Evolutionary conservation across 768 basidiomycete genomes (phyloP), one percentile per base, ranked within the genome.

Genomic region (Mycena epipterygia): DNA sequence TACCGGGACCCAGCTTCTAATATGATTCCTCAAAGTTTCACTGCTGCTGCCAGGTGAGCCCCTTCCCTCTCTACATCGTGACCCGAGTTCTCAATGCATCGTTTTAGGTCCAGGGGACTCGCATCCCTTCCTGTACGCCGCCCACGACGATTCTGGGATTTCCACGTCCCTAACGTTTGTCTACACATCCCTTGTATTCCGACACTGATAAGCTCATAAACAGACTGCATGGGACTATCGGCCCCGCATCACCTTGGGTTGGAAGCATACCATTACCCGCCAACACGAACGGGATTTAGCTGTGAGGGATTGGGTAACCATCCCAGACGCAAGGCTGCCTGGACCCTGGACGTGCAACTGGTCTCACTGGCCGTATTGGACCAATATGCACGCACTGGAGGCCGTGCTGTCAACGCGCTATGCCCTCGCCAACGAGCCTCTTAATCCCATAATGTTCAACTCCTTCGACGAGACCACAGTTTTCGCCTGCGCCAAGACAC

Each of bases 131-230:
- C 62, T n/a, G 29, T 32, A 17, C 62, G 62, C 21, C 49, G 48
- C 19, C 62, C 62, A 19, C 62, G 62, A 35, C 49, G 49, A 13
- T 52, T 63, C 39, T 63, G 62, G 62, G 62, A 63, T 42, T 63
- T 53, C 8, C 62, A 63, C 29, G 49, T 63, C 27, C 62, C 62
- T 16, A 39, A 63, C 39, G 62, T 58, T 19, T 6, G 44, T 35
- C 41, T 44, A 3, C 17, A 27, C 41, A 25, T 59, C 9, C 17
- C 33, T 13, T 11, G 21, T 19, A 17, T 29, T 29, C 2, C 29
- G n/a, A 39, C n/a, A 27, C 56, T 44, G 41, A 59, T 16, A 12
- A 21, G 55, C 17, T 42, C 17, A 44, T 32, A 16, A n/a, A 49
- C 44, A 60, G 59, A 19, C 21, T 21, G 21, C 61, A 11, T 63